Percentiles rank a stretch among this genome's conserved stretches.
phyloP scores from a whole-genome alignment of 352 stramenopile genomes.

The Blastocystis sp. region DNA sequence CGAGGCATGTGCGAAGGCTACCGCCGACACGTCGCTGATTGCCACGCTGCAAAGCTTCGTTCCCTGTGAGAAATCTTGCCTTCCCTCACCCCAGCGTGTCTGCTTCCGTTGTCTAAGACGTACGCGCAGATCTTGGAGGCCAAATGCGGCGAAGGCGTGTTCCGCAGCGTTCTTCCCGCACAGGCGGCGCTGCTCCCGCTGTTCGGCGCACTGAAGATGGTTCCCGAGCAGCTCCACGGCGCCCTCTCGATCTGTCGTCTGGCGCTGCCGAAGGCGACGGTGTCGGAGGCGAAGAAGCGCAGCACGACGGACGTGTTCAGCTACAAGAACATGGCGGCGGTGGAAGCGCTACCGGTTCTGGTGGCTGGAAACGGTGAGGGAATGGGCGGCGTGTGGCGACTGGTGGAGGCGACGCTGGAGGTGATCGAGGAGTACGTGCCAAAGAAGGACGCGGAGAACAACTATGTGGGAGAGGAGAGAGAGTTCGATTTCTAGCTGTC shows the following conservation, averaged over 20 bases:
- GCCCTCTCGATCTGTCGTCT: background rate
- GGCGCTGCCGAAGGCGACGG: background rate
- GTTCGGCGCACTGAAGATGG: background rate
- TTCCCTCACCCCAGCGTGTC: background rate
- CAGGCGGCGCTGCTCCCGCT: background rate
- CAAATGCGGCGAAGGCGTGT: background rate
- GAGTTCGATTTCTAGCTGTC: background rate
- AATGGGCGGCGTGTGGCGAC: background rate
- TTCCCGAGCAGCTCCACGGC: background rate
- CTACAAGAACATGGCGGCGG: background rate
- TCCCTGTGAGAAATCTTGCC: background rate
- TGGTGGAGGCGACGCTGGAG: background rate
- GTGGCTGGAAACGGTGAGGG: background rate
- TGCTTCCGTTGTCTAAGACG: background rate
- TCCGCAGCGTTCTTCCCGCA: background rate
- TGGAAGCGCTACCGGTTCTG: background rate
- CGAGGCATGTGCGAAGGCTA: background rate
- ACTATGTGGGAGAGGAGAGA: background rate
- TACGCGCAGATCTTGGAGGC: background rate
- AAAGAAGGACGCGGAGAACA: background rate
- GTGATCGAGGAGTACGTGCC: conserved; percentile 16
- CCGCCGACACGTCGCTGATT: no score
- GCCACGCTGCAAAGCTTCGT: background rate
- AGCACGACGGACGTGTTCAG: background rate
- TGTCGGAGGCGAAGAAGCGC: background rate